Evolutionary conservation across 2,329 filamentous ascomycete genomes (phyloP), one percentile per base, ranked within the genome.

Genomic region (Podosphaera fusca): DNA sequence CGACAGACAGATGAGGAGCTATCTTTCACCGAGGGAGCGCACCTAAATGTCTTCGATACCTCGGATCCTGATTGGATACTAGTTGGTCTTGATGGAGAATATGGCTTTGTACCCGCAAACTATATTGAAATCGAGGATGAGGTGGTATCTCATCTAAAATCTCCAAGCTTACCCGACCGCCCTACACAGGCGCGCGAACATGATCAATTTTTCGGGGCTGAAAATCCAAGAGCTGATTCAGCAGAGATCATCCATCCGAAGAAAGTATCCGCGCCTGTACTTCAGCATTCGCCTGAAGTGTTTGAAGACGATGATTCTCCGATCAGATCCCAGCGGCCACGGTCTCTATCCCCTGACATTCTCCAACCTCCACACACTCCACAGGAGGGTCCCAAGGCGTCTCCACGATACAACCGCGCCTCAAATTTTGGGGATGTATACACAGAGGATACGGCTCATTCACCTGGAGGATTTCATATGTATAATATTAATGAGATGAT

Each of bases 401-500:
- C 78, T 2, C 77, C 77, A 34, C 76, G 78, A 6, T 74, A 75
- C 63, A 78, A 75, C 62, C 67, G 77, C 64, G 69, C 70, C 54
- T 67, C 71, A 33, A 63, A 71, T 57, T 58, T 59, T 38, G 56
- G 61, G 55, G 69, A 72, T 56, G 68, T 69, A 14, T 71, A 75
- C 58, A 70, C 74, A 55, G 71, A 76, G 2, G 72, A 74, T 31
- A 63, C 58, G 34, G 63, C 61, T 59, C 67, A 69, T 35, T 82
- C 83, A 1, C 85, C 86, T 4, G 85, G 86, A 21, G 87, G 86
- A 1, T 96, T 89, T 67, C 89, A 94, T 66, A 75, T 96, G 69
- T 96, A 95, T 71, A 95, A 95, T 64, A 89, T 96, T 64, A 94
- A 89, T 67, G 90, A 96, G 70, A 95, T 95, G 85, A 80, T 95